phyloP scores from a whole-genome alignment of 768 basidiomycete species.

The Amyloporia xantha region DNA sequence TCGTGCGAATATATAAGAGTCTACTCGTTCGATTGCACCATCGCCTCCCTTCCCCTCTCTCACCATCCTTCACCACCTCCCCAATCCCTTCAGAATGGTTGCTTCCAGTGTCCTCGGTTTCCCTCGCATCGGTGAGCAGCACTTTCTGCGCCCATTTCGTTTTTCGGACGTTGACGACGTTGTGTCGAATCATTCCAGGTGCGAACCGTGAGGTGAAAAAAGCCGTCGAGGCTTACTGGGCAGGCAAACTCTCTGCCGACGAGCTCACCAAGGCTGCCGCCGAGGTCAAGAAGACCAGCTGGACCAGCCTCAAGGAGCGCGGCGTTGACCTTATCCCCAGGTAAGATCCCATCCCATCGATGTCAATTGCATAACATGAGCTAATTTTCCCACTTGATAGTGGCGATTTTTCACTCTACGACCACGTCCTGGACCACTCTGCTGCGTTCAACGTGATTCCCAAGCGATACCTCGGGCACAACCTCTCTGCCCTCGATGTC shows the following conservation, averaged over 20 bases:
- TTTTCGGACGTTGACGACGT: not conserved
- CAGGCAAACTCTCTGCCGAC: conserved; percentile 79
- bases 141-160: not conserved
- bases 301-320: conserved; percentile 76
- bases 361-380: not conserved
- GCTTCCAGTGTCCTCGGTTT: conserved; percentile 50
- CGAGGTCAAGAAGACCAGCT: conserved; percentile 82
- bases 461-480: conserved; percentile 83
- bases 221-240: conserved; percentile 99
- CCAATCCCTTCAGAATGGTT: conserved; percentile 30
- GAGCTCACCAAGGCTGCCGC: conserved; percentile 85
- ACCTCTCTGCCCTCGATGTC: conserved; percentile 84
- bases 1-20: conserved; percentile 2
- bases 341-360: too few species aligned
- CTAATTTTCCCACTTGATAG: conserved; percentile 33
- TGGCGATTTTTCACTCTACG: conserved; percentile 97
- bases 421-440: conserved; percentile 97
- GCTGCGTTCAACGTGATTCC: conserved; percentile 96
- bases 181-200: conserved; percentile 39
- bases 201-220: conserved; percentile 95
- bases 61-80: conserved; percentile 13
- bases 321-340: conserved; percentile 91
- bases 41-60: conserved; percentile 7
- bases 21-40: not conserved
- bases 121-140: conserved; percentile 46